phyloP scores from a whole-genome alignment of 139 green algal species.

The Eudorina sp. region DNA sequence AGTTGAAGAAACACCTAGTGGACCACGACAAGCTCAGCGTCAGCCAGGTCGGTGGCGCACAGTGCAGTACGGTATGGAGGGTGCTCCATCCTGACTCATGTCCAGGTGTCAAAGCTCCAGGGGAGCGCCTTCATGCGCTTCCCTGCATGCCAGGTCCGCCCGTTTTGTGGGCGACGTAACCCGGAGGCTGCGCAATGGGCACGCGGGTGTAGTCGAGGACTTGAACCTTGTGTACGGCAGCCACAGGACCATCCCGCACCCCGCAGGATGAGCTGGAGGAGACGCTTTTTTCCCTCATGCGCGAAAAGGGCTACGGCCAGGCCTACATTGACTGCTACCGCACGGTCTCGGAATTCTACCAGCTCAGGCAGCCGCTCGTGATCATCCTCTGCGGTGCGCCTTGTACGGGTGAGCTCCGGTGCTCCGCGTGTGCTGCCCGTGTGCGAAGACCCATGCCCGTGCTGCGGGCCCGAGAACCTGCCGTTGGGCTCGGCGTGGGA shows the following conservation, averaged over 20 bases:
- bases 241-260: background rate
- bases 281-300: constrained; percentile 87
- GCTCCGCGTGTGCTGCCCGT: background rate
- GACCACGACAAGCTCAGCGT: constrained; percentile 86
- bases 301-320: constrained; percentile 78
- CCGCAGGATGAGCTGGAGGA: constrained; percentile 84
- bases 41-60: constrained; percentile 61
- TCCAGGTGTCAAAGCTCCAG: too few species aligned
- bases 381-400: constrained; percentile 88
- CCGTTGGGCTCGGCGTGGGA: too few species aligned
- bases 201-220: too few species aligned
- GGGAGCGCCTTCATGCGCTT: too few species aligned
- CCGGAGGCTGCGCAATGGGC: too few species aligned
- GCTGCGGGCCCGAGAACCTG: too few species aligned
- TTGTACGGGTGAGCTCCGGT: constrained; percentile 73
- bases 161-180: too few species aligned
- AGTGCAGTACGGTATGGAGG: too few species aligned
- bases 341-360: constrained; percentile 87
- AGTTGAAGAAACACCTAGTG: constrained; percentile 96
- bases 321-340: constrained; percentile 85
- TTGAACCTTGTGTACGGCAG: too few species aligned
- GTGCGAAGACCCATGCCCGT: too few species aligned
- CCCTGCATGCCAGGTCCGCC: too few species aligned
- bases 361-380: constrained; percentile 82
- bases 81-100: too few species aligned